Evolutionary conservation across 2,329 filamentous ascomycete genomes (phyloP), one percentile per base, ranked within the genome.

Genomic region (Aureobasidium zeae): DNA sequence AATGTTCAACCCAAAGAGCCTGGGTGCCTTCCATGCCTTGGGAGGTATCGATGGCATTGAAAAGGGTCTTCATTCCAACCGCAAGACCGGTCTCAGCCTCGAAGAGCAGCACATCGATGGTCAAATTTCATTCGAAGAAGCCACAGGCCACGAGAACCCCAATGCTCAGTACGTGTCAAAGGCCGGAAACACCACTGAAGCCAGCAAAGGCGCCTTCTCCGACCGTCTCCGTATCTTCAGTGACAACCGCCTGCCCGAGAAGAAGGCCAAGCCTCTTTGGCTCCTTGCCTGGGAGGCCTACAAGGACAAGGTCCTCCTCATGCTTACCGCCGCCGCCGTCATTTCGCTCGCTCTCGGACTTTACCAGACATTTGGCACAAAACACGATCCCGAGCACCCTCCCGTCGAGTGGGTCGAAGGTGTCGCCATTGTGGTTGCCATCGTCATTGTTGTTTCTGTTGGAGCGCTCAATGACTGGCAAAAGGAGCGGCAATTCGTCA

Each of bases 401-500:
- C 72, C 72, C 25, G 78, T 86, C 10, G 80, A 87, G 59, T 89
- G 84, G 84, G 80, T 87, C 4, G 84, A 89, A 61, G 83, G 83
- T 50, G 78, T 87, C 9, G 83, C 84, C 6, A 86, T 88, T 50
- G 79, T 86, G 31, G 74, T 81, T 16, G 84, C 83, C 38, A 85
- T 88, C 48, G 58, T 81, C 12, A 79, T 88, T 50, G 84, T 88
- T 34, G 80, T 87, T 3, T 61, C 82, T 15, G 83, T 86, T 15
- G 83, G 82, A 48, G 83, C 83, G n/a, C 66, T 79, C 24, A 88
- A 86, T 51, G 84, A 88, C 57, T 88, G 79, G 73, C 83, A 88
- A 55, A 87, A 87, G 61, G 83, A 87, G 58, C 73, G 80, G 33
- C 81, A 86, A 55, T 88, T 88, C 54, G 80, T 84, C 28, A 86